Conservation (phyloP, 2,329 filamentous ascomycete genomes). For the Ophiostoma perfectum region DNA sequence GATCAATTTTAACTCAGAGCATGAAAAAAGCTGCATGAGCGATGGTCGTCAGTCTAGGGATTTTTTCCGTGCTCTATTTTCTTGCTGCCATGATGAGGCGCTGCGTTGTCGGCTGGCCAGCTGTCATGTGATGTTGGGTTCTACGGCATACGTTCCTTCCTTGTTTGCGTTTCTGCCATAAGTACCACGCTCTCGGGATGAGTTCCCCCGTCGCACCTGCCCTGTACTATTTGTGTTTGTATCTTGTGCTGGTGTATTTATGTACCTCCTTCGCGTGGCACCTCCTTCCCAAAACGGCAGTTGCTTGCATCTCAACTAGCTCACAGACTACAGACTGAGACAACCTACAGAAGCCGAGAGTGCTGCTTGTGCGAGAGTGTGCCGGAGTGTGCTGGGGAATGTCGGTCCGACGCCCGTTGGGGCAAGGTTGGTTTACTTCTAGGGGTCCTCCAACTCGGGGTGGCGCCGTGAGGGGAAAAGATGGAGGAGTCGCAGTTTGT, state of each 20-base stretch:
- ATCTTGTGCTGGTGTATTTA: background rate
- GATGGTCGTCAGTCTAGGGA: background rate
- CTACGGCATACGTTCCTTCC: background rate
- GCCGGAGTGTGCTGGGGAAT: background rate
- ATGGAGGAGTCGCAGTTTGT: background rate
- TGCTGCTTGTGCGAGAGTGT: no score
- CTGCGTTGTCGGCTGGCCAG: background rate
- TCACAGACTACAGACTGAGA: no score
- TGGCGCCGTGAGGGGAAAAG: slow-evolving; percentile 12
- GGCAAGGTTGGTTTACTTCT: background rate
- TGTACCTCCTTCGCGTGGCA: background rate
- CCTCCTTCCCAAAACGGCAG: background rate
- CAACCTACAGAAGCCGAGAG: no score
- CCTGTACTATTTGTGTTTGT: background rate
- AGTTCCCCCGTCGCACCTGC: background rate
- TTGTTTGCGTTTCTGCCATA: background rate
- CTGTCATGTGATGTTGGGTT: background rate
- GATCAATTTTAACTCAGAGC: no score
- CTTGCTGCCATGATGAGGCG: background rate
- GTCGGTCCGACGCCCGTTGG: slow-evolving; percentile 15
- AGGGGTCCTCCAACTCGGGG: slow-evolving; percentile 9
- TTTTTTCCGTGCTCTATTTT: background rate
- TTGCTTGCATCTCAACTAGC: background rate
- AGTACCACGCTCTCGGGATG: background rate
- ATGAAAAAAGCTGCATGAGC: no score